phyloP scores from a whole-genome alignment of 768 basidiomycete genomes.

The Lyophyllum decastes region DNA sequence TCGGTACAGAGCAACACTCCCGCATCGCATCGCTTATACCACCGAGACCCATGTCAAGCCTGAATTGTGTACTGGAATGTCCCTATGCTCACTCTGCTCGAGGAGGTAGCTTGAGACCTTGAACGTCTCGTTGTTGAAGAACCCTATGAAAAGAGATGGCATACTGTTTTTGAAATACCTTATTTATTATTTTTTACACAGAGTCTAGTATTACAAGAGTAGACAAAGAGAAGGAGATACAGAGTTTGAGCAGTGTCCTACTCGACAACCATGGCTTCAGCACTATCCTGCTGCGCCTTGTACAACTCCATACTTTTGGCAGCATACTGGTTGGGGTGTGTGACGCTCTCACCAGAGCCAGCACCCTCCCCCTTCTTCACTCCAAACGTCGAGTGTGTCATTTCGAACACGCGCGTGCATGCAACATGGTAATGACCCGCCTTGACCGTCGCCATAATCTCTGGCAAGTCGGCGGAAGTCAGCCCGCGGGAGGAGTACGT shows the following conservation, averaged over 20 bases:
- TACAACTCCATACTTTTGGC: conserved; percentile 72
- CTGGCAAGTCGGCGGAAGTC: conserved; percentile 69
- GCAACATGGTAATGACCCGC: conserved; percentile 89
- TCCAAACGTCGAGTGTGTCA: conserved; percentile 73
- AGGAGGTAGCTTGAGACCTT: too few relatives aligned
- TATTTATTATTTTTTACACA: too few relatives aligned
- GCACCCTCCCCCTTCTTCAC: conserved; percentile 90
- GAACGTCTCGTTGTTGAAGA: too few relatives aligned
- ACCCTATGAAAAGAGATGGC: too few relatives aligned
- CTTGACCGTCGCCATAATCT: conserved; percentile 81
- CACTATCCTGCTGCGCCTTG: conserved; percentile 38
- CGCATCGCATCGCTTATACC: too few relatives aligned
- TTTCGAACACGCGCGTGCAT: conserved; percentile 95
- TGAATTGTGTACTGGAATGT: too few relatives aligned
- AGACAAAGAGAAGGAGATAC: too few relatives aligned
- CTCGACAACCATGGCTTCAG: conserved; percentile 47
- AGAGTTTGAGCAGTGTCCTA: not conserved
- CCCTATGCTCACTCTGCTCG: too few relatives aligned
- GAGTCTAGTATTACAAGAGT: too few relatives aligned
- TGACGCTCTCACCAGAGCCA: conserved; percentile 83
- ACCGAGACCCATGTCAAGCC: too few relatives aligned
- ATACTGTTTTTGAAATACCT: too few relatives aligned
- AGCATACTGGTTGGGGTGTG: conserved; percentile 92
- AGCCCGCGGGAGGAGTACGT: conserved; percentile 67
- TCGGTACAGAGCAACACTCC: too few relatives aligned